Conservation (phyloP, 345 rosid genomes). For the Hibiscus trionum region DNA sequence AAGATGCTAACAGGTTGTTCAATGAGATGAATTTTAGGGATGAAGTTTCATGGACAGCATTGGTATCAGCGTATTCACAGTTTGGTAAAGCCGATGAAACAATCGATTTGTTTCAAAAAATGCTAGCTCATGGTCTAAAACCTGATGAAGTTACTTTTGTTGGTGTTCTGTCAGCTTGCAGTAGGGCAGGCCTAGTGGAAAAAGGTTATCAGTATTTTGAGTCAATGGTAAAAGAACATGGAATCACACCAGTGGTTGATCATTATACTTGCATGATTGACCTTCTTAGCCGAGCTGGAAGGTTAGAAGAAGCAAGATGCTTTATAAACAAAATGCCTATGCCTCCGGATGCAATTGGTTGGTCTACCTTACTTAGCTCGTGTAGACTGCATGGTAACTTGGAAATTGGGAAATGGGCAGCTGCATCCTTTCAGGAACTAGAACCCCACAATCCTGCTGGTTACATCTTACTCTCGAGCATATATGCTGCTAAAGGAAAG, state of each 20-base stretch:
- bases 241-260: constrained; percentile 49
- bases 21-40: constrained; percentile 64
- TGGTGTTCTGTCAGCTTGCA: constrained; percentile 85
- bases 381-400: constrained; percentile 57
- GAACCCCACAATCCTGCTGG: constrained; percentile 81
- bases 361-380: constrained; percentile 83
- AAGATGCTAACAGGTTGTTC: constrained; percentile 55
- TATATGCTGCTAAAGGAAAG: constrained; percentile 63
- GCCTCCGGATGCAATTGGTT: constrained; percentile 73
- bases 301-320: constrained; percentile 67
- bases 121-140: constrained; percentile 55
- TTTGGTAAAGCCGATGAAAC: constrained; percentile 77
- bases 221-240: constrained; percentile 51
- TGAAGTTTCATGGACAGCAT: constrained; percentile 91
- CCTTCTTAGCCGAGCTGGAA: constrained; percentile 79
- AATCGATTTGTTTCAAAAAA: constrained; percentile 64
- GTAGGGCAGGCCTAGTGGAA: constrained; percentile 83
- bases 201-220: constrained; percentile 64
- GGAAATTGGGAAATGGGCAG: constrained; percentile 83
- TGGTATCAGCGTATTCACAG: constrained; percentile 78
- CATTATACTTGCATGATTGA: constrained; percentile 96
- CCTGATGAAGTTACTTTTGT: constrained; percentile 90
- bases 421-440: constrained; percentile 62
- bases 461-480: constrained; percentile 61
- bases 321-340: constrained; percentile 71